Conservation (phyloP, 495 filamentous ascomycete genomes). For the Endocarpon pusillum region DNA sequence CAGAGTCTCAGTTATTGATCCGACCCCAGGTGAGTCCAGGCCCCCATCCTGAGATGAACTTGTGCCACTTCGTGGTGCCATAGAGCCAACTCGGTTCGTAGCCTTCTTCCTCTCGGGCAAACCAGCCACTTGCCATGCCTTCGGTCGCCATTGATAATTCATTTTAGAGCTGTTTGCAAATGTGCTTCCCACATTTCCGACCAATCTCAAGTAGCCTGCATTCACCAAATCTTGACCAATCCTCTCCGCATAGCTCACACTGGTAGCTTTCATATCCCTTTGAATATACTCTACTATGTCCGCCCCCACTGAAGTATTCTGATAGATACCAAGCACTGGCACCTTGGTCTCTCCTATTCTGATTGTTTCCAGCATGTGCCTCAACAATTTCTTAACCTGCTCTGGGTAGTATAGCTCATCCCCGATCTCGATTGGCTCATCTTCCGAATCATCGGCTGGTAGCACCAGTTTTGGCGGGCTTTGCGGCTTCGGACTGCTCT, state of each 20-base stretch:
- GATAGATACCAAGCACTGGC: constrained; percentile 84
- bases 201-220: constrained; percentile 71
- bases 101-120: constrained; percentile 73
- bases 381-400: constrained; percentile 74
- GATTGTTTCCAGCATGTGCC: constrained; percentile 74
- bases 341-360: constrained; percentile 82
- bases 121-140: constrained; percentile 72
- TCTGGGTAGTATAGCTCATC: constrained; percentile 71
- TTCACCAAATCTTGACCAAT: constrained; percentile 86
- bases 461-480: constrained; percentile 44
- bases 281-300: constrained; percentile 94
- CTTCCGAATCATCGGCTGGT: constrained; percentile 42
- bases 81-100: constrained; percentile 52
- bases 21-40: constrained; percentile 53
- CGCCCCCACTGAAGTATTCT: constrained; percentile 74
- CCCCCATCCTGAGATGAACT: constrained; percentile 37
- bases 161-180: constrained; percentile 96
- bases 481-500: constrained; percentile 27
- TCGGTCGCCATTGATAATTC: constrained; percentile 93
- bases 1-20: constrained; percentile 72
- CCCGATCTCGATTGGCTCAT: constrained; percentile 76
- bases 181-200: constrained; percentile 85
- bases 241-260: constrained; percentile 72
- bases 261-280: constrained; percentile 65
- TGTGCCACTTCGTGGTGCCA: too few species aligned